These are phyloP conservation scores for Castanopsis chinensis DNA, from an alignment of 306 rosid genomes.

Conservation along the genomic window DNA sequence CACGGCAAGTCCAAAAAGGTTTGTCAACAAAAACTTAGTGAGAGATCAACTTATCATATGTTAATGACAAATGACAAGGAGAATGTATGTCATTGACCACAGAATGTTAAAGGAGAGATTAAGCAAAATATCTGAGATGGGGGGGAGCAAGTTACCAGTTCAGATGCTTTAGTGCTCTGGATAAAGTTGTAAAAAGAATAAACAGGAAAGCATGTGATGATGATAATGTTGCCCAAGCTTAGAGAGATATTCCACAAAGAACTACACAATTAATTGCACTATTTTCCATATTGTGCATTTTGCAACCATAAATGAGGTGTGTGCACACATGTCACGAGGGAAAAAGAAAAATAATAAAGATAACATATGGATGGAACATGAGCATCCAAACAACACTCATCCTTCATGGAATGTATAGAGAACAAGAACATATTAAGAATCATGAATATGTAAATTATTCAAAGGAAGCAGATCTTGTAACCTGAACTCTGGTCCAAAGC, in stretches of 20 bases:
- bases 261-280: background rate
- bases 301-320: background rate
- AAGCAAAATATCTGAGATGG: background rate
- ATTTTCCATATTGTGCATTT: background rate
- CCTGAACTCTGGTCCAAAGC: constrained; percentile 99
- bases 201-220: background rate
- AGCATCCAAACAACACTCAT: background rate
- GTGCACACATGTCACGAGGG: background rate
- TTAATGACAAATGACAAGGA: background rate
- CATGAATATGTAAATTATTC: background rate
- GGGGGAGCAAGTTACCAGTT: background rate
- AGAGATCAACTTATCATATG: background rate
- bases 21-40: background rate
- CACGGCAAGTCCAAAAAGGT: background rate
- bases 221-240: background rate
- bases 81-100: background rate
- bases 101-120: background rate
- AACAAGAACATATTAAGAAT: background rate
- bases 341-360: background rate
- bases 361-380: background rate
- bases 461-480: constrained; percentile 21
- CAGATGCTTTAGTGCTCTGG: background rate
- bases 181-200: background rate
- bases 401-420: background rate
- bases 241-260: background rate